Evolutionary conservation across 495 filamentous ascomycete species (phyloP).

Genomic region (Neurospora cerealis): DNA sequence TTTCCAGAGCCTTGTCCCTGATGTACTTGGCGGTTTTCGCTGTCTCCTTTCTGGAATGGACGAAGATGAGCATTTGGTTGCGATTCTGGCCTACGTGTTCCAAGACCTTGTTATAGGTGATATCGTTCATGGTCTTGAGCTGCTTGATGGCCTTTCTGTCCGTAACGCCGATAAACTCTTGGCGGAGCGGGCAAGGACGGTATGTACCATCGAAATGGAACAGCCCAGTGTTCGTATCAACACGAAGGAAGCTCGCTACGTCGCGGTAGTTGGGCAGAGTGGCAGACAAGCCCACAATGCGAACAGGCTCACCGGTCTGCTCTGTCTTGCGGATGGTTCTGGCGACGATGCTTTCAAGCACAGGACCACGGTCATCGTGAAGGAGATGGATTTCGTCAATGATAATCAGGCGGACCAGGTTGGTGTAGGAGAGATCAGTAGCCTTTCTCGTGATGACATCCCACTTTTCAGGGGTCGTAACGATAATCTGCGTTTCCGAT

Average conservation of each 20-base stretch:
- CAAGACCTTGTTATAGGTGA: conserved; percentile 94
- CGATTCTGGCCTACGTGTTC: conserved; percentile 86
- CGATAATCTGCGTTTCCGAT: conserved; percentile 93
- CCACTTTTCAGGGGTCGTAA: conserved; percentile 98
- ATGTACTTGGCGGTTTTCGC: conserved; percentile 96
- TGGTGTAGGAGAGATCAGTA: conserved; percentile 93
- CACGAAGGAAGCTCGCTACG: conserved; percentile 90
- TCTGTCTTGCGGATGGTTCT: conserved; percentile 87
- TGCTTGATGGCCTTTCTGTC: conserved; percentile 99
- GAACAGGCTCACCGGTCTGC: conserved; percentile 83
- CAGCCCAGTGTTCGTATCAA: conserved; percentile 72
- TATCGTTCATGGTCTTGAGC: conserved; percentile 98
- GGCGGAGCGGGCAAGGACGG: conserved; percentile 82
- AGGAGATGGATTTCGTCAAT: conserved; percentile 98
- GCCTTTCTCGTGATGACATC: conserved; percentile 98
- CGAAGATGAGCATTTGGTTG: conserved; percentile 98
- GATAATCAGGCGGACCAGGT: conserved; percentile 85
- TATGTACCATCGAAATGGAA: conserved; percentile 97
- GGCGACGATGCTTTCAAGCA: conserved; percentile 93
- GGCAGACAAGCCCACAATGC: conserved; percentile 85
- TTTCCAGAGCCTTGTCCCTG: conserved; percentile 86
- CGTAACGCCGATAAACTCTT: conserved; percentile 96
- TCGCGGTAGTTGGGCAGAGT: conserved; percentile 96
- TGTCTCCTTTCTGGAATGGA: conserved; percentile 95
- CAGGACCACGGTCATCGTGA: conserved; percentile 94